phyloP scores from a whole-genome alignment of 305 asterid species.

The Solanum aculeatissimum region DNA sequence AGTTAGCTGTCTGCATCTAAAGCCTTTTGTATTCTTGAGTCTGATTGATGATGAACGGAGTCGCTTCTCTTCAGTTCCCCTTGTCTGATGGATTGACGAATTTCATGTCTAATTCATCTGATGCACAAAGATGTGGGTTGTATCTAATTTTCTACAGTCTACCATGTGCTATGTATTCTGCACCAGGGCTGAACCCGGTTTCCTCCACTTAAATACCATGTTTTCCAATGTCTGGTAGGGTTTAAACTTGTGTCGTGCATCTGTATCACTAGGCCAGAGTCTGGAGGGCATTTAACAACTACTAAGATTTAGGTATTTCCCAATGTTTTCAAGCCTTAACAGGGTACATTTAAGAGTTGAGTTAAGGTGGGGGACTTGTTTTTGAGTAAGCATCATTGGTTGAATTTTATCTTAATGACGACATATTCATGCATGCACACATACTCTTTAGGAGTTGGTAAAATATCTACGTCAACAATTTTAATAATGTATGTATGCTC shows the following conservation, averaged over 20 bases:
- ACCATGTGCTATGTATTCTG: background rate
- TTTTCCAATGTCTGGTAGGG: background rate
- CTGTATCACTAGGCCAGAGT: background rate
- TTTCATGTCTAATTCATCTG: background rate
- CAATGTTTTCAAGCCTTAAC: background rate
- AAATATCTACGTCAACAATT: background rate
- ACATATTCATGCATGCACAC: background rate
- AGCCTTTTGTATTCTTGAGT: background rate
- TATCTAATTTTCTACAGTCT: background rate
- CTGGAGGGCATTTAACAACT: background rate
- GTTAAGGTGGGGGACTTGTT: background rate
- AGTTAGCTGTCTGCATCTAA: background rate
- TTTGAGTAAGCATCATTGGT: background rate
- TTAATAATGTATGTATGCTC: background rate
- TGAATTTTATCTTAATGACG: background rate
- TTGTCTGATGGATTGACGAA: background rate
- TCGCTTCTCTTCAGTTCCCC: background rate
- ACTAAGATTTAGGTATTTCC: background rate
- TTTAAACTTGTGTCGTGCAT: background rate
- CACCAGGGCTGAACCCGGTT: background rate
- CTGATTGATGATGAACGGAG: background rate
- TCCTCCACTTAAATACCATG: background rate
- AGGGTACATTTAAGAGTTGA: background rate
- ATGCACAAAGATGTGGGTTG: background rate
- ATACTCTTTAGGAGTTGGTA: background rate